Evolutionary conservation across 768 basidiomycete genomes (phyloP), one percentile per base, ranked within the genome.

Genomic region (Paxillus involutus): DNA sequence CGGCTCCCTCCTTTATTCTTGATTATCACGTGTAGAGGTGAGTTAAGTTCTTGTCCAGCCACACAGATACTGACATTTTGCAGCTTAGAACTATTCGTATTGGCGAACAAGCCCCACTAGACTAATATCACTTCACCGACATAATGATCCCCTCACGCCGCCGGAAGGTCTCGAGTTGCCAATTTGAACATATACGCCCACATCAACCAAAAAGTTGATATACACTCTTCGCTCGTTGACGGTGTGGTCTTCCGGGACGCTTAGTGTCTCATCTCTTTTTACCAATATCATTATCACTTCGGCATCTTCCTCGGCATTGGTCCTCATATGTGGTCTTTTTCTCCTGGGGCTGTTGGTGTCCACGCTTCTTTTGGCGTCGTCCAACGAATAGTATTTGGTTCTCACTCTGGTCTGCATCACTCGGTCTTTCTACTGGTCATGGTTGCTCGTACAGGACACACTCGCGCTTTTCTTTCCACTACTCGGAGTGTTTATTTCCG

Each of bases 231-330:
- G 44, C 44, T 50, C 46, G 50, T 63, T 36, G 48, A 58, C 41
- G 37, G 30, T 36, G 41, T 55, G 57, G 59, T 60, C 52, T 62
- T 53, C 56, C 56, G 61, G 58, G 66, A 48, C 60, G 51, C 52
- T 29, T 40, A 51, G 52, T 63, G 64, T 61, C 42, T 48, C 66
- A 60, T 65, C 62, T 57, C 52, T 58, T 62, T 59, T 65, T 56
- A 52, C 59, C 63, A 69, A 69, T 75, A 75, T 71, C 74, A 71
- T 75, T 77, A 75, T 76, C 64, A 60, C 48, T 66, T 70, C 77
- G 77, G 72, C 76, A 71, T 69, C 41, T 59, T 65, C 56, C 55
- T 63, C 62, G 70, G 64, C 61, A 61, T 63, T 55, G 52, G 62
- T 65, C 59, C 49, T 60, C 48, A 33, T 39, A 53, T 52, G 63